Conservation (phyloP, 805 yeast genomes). For the Kuraishia hungarica region DNA sequence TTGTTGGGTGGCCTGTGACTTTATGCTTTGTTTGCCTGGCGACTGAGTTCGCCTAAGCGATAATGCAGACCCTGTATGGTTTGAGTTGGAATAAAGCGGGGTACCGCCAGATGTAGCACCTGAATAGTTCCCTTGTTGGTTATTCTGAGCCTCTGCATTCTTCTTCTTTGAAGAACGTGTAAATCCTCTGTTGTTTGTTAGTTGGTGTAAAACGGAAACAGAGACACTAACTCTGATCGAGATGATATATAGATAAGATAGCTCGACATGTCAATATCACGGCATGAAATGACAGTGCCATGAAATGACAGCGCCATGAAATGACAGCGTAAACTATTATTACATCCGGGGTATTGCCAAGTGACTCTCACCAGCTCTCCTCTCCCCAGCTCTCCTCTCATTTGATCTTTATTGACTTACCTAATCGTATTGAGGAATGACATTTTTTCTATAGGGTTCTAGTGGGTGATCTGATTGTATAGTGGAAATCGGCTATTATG, state of each 20-base stretch:
- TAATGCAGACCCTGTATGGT: slow-evolving; percentile 34
- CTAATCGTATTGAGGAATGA: neutral
- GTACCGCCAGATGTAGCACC: neutral
- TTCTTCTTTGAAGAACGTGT: slow-evolving; percentile 31
- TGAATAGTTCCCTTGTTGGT: neutral
- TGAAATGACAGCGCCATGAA: too few relatives aligned
- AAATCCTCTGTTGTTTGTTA: neutral
- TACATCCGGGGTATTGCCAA: too few relatives aligned
- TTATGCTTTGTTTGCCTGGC: slow-evolving; percentile 35
- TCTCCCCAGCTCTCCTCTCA: too few relatives aligned
- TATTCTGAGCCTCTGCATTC: neutral
- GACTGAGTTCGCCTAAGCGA: slow-evolving; percentile 39
- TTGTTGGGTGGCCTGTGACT: slow-evolving; percentile 14
- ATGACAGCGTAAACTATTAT: too few relatives aligned
- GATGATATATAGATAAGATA: too few relatives aligned
- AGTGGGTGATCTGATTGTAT: too few relatives aligned
- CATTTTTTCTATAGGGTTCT: neutral
- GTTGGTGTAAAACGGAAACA: neutral
- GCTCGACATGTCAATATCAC: too few relatives aligned
- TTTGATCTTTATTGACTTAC: neutral
- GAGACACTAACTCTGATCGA: neutral
- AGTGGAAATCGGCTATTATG: too few relatives aligned
- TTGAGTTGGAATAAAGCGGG: slow-evolving; percentile 19
- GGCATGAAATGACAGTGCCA: too few relatives aligned
- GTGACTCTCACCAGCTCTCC: too few relatives aligned